Evolutionary conservation across 169 alveolate genomes (phyloP).

Genomic region (Plasmodium coatneyi): DNA sequence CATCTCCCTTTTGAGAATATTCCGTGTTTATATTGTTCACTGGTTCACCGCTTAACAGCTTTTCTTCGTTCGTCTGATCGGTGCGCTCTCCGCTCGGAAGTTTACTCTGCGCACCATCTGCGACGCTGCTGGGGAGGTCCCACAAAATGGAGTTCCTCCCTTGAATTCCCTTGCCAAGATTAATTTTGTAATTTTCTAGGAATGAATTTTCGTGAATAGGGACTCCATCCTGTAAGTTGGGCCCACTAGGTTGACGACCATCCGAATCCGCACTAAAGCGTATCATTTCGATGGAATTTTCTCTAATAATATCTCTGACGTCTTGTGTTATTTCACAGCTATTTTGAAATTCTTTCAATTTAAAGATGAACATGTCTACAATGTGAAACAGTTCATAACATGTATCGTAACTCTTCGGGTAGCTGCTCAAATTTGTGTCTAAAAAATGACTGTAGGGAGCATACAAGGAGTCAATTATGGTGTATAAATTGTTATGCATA

Average conservation of each 20-base stretch:
- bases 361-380: constrained; percentile 23
- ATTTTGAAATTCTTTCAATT: constrained; percentile 52
- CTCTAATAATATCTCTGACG: constrained; percentile 3
- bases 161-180: background rate
- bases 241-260: background rate
- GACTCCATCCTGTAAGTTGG: background rate
- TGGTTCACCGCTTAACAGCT: background rate
- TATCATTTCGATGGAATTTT: constrained; percentile 19
- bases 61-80: constrained; percentile 2
- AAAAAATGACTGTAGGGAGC: constrained; percentile 18
- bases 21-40: background rate
- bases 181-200: constrained; percentile 4
- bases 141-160: constrained; percentile 3
- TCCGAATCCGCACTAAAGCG: background rate
- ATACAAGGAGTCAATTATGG: constrained; percentile 44
- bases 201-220: background rate
- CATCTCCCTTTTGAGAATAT: background rate
- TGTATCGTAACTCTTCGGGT: constrained; percentile 49
- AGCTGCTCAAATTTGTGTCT: constrained; percentile 42
- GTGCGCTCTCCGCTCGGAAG: background rate
- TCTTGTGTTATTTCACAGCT: constrained; percentile 5
- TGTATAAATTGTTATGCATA: constrained; percentile 46
- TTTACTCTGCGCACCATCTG: background rate
- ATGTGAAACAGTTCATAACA: constrained; percentile 66
- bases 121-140: background rate